A percentile compares a stretch with the other conserved stretches of the same genome.
phyloP scores from a whole-genome alignment of 495 filamentous ascomycete genomes.

The Penicillium cinerascens region DNA sequence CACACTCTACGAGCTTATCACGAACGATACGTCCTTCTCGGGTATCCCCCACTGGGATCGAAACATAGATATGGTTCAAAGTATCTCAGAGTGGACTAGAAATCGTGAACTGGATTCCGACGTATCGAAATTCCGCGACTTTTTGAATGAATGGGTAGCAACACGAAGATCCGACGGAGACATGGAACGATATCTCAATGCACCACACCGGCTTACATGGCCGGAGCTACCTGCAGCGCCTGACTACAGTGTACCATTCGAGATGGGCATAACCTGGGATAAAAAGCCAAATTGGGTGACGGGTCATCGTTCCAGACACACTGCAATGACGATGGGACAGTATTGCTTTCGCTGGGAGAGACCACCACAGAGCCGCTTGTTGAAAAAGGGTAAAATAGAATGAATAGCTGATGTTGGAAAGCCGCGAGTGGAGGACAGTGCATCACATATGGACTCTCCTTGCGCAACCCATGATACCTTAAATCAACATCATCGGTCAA shows the following conservation, averaged over 20 bases:
- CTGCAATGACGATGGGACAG: constrained; percentile 20
- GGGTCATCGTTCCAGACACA: constrained; percentile 12
- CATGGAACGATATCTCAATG: constrained; percentile 20
- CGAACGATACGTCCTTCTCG: too few species aligned
- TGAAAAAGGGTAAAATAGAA: too few species aligned
- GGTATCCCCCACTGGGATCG: too few species aligned
- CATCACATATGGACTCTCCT: too few species aligned
- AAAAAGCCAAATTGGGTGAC: constrained; percentile 15
- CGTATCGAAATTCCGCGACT: constrained; percentile 19
- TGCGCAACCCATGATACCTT: too few species aligned
- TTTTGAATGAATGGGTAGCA: constrained; percentile 20
- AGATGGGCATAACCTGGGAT: constrained; percentile 13
- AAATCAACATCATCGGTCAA: too few species aligned
- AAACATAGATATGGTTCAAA: constrained; percentile 19
- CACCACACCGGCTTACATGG: constrained; percentile 17
- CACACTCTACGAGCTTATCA: too few species aligned
- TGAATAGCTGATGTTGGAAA: too few species aligned
- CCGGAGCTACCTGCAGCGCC: constrained; percentile 15
- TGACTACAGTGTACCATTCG: constrained; percentile 21
- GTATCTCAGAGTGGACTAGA: constrained; percentile 17
- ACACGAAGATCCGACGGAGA: constrained; percentile 13
- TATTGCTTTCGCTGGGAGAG: constrained; percentile 26
- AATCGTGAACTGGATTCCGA: constrained; percentile 23
- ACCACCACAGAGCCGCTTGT: constrained; percentile 12
- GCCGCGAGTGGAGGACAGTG: too few species aligned